phyloP scores from a whole-genome alignment of 108 stramenopile genomes.

The Nitzschia sp. region DNA sequence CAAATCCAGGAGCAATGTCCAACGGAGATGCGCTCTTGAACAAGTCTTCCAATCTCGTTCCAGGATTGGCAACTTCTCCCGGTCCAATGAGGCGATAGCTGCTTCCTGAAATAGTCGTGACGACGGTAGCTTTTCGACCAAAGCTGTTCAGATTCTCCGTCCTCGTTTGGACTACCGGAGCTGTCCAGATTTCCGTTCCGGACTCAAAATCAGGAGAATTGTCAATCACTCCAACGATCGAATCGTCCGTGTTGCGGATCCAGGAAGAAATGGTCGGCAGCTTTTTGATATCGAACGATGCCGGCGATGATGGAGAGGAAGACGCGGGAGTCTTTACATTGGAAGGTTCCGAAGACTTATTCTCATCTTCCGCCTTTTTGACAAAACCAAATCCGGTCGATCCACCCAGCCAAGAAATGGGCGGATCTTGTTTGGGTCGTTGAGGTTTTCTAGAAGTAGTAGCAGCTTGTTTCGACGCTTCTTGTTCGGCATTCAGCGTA shows the following conservation, averaged over 20 bases:
- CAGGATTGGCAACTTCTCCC: neutral
- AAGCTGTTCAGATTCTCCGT: constrained; percentile 18
- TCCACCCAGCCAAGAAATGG: neutral
- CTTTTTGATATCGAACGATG: neutral
- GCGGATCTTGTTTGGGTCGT: neutral
- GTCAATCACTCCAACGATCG: constrained; percentile 17
- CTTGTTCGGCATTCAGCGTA: neutral
- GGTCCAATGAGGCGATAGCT: constrained; percentile 52
- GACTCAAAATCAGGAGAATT: constrained; percentile 65
- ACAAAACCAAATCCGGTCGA: too few relatives aligned
- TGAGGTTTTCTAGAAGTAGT: neutral
- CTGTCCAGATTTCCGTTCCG: constrained; percentile 78
- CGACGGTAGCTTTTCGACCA: constrained; percentile 61
- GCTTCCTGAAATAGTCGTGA: constrained; percentile 73
- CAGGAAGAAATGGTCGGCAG: constrained; percentile 9
- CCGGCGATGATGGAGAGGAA: too few relatives aligned
- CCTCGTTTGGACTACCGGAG: constrained; percentile 42
- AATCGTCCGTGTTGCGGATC: constrained; percentile 4
- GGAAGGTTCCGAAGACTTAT: neutral
- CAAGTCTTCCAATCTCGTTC: neutral
- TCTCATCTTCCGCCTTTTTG: neutral
- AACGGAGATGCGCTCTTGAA: neutral
- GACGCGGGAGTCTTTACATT: neutral
- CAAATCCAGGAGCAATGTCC: neutral
- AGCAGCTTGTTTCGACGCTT: neutral